Base-by-base conservation (phyloP, 306 rosid genomes). In the Lagenaria siceraria region DNA sequence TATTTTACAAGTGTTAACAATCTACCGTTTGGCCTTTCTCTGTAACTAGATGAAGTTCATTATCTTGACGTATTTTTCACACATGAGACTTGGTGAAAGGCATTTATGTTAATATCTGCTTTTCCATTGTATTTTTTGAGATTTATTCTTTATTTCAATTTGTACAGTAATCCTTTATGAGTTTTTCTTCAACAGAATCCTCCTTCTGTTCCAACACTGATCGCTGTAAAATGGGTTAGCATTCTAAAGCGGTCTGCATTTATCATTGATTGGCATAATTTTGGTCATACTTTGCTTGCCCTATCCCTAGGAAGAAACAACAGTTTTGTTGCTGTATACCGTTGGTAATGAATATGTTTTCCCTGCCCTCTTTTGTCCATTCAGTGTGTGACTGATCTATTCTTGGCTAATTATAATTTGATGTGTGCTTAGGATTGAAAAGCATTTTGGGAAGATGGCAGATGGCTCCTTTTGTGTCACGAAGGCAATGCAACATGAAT, bases 231-330 rank as follows among this genome's bases (percentile, higher is more conserved):
- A 88, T 95, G 91, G 93, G 97, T 97, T 60, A 90, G 97, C 81
- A 85, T 89, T 86, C 83, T 90, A 68, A 89, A 97, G 85, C 81
- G 61, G 49, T 95, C 97, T 51, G 84, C 89, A 36, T 88, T 95
- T 88, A 85, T 92, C 75, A 80, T 95, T 78, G 99, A 95, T 88
- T 95, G 99, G 97, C 99, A 95, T 84, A 95, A 95, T 83, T 95
- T 92, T 84, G 99, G 97, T 84, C 89, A 95, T 82, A 95, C 97
- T 52, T 80, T 95, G 74, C 94, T 95, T 63, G 88, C 88, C 60
- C 53, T 95, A 78, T 90, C 97, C 52, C 88, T 89, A 48, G 99
- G 99, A 85, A 92, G 97, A 89, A 90, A 87, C 78, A 95, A 96
- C 81, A 78, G 64, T 81, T 90, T 95, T 85, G 97, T 92, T 74